Evolutionary conservation across 225 moss, liverwort and hornwort genomes (phyloP), one percentile per base, ranked within the genome.

Genomic region (Takakia lepidozioides): DNA sequence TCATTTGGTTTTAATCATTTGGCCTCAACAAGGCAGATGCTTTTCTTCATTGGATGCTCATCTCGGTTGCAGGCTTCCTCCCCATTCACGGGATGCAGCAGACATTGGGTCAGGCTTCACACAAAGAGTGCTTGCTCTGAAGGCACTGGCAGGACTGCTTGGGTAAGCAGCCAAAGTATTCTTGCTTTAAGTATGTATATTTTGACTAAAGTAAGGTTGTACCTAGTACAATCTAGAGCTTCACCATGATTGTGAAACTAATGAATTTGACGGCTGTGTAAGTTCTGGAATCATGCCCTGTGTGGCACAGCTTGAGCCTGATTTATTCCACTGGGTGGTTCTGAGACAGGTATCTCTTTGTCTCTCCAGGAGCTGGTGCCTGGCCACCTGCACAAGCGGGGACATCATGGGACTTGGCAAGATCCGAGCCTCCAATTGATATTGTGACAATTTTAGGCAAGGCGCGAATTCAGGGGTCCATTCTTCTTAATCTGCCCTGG

Each of bases 91-190:
- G 36, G 82, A 83, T 71, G 58, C 78, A 58, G 83, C 78, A 49
- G 78, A 78, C 52, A 77, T 82, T 60, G 83, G 78, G 49, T 78
- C 83, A 59, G 78, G 83, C 45, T 83, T 83, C 45, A 71, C 83
- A 9, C 78, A 83, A 49, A 79, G 83, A 60, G 83, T 83, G 36
- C 62, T 83, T 68, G 78, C 78, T 30, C 59, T 83, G 15, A 78
- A 75, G 49, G 83, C 83, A 52, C 70, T 83, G 54, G 71, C 74
- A 54, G 78, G 78, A 65, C 56, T 83, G 38, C 78, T 83, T 38
- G 83, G 83, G 83, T 83, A 68, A 74, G 62, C 37, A 34, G 25
- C 51, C 27, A 45, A 45, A 45, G 44, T 24, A 24, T 17, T 19
- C 19, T 17, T 19, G 17, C 44, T 18, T 18, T 11, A 45, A 45